Evolutionary conservation across 768 basidiomycete genomes (phyloP).

Genomic region (Gloeopeniophorella convolvens): DNA sequence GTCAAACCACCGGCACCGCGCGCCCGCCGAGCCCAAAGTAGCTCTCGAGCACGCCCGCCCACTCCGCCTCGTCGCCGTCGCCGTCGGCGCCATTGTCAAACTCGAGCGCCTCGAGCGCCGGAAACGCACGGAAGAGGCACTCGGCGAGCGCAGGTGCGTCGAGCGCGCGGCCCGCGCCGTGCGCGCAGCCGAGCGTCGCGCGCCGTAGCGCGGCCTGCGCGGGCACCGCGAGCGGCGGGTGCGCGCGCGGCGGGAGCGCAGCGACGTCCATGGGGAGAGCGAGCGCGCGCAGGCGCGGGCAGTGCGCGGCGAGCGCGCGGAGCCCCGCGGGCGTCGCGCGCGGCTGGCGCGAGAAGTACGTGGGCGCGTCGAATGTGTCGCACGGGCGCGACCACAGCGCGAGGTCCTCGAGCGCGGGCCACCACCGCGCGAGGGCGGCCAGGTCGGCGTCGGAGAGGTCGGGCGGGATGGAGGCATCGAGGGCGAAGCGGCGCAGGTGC

Average conservation of each 20-base stretch:
- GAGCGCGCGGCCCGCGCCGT: constrained; percentile 13
- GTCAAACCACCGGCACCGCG: neutral
- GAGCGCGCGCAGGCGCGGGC: constrained; percentile 22
- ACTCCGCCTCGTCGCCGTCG: constrained; percentile 15
- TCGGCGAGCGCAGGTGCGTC: constrained; percentile 16
- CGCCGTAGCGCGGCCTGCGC: constrained; percentile 18
- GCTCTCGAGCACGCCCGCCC: constrained; percentile 16
- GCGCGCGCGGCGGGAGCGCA: neutral
- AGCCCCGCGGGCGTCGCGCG: constrained; percentile 24
- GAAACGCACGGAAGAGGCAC: constrained; percentile 18
- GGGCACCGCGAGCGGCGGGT: neutral
- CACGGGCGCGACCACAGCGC: constrained; percentile 23
- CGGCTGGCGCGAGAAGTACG: constrained; percentile 19
- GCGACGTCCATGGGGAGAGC: constrained; percentile 22
- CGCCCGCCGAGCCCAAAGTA: constrained; percentile 12
- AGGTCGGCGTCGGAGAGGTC: constrained; percentile 26
- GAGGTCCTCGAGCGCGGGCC: constrained; percentile 26
- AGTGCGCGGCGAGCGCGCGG: constrained; percentile 21
- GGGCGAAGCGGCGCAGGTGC: constrained; percentile 23
- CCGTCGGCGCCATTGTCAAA: no score
- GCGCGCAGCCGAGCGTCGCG: constrained; percentile 22
- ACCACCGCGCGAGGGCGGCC: constrained; percentile 25
- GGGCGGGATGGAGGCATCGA: constrained; percentile 24
- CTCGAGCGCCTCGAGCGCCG: constrained; percentile 13
- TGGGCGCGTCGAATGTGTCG: constrained; percentile 18